Percentiles rank a stretch among this genome's conserved stretches.
Evolutionary conservation across 2,329 filamentous ascomycete genomes (phyloP).

Genomic region (Clonostachys chloroleuca): DNA sequence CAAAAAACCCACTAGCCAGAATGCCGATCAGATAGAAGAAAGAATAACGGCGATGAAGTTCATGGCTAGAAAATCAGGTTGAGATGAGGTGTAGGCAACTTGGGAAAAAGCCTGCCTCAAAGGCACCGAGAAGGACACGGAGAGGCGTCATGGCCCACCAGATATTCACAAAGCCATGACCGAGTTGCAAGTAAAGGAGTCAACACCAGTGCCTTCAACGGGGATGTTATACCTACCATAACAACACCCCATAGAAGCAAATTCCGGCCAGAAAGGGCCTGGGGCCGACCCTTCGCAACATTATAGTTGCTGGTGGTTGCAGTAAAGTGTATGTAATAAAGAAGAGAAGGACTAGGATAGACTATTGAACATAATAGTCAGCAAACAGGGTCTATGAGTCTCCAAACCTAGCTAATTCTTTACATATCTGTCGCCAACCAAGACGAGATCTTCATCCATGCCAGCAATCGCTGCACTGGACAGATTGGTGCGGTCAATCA

Average conservation of each 20-base stretch:
- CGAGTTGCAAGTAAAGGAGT: too few species aligned
- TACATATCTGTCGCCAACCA: constrained; percentile 15
- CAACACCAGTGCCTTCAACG: too few species aligned
- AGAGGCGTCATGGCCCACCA: constrained; percentile 2
- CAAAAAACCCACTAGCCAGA: constrained; percentile 14
- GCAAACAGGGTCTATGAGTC: too few species aligned
- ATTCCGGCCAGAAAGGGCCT: constrained; percentile 10
- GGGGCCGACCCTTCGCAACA: constrained; percentile 11
- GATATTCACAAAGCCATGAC: background rate
- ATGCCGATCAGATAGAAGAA: constrained; percentile 18
- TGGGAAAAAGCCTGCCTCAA: constrained; percentile 8
- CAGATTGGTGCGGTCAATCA: constrained; percentile 49
- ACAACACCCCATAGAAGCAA: constrained; percentile 10
- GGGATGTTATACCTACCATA: constrained; percentile 5
- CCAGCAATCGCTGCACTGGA: constrained; percentile 44
- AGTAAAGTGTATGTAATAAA: constrained; percentile 13
- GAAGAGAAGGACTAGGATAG: constrained; percentile 9
- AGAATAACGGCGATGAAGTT: constrained; percentile 54
- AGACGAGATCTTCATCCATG: constrained; percentile 23
- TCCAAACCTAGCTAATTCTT: too few species aligned
- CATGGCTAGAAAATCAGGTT: constrained; percentile 62
- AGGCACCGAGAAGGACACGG: constrained; percentile 10
- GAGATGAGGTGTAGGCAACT: constrained; percentile 29
- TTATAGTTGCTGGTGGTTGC: constrained; percentile 10
- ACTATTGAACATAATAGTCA: background rate